Percentiles rank a stretch among this genome's conserved stretches.
These are phyloP conservation scores for Luvunga scandens DNA, from an alignment of 345 rosid genomes.

Conservation along the genomic window DNA sequence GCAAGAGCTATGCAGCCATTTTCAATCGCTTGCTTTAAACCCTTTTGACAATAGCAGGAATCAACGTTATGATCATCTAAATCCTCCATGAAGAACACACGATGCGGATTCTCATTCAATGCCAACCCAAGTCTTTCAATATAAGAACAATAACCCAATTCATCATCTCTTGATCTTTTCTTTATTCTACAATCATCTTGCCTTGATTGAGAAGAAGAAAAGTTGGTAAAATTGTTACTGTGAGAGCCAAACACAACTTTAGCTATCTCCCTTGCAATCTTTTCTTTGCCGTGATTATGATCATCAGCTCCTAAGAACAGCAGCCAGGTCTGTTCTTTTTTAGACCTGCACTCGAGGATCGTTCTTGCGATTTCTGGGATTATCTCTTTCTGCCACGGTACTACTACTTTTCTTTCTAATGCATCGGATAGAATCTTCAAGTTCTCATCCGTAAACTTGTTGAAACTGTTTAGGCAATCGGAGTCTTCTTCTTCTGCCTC, in stretches of 20 bases:
- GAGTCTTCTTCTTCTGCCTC: constrained; percentile 43
- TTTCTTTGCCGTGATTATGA: constrained; percentile 38
- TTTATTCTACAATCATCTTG: background rate
- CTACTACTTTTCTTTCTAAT: constrained; percentile 42
- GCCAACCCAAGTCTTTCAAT: constrained; percentile 48
- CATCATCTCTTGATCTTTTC: constrained; percentile 53
- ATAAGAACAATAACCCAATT: constrained; percentile 23
- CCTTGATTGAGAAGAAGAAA: constrained; percentile 30
- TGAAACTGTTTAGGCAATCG: constrained; percentile 42
- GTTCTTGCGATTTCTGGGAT: constrained; percentile 44
- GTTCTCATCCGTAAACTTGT: constrained; percentile 42
- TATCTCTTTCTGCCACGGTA: constrained; percentile 49
- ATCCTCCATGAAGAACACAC: constrained; percentile 64
- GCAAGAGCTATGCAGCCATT: constrained; percentile 36
- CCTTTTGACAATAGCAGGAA: constrained; percentile 19
- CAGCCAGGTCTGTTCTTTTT: constrained; percentile 59
- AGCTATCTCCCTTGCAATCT: constrained; percentile 59
- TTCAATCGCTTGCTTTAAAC: constrained; percentile 42
- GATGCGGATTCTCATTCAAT: constrained; percentile 66
- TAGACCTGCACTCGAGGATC: constrained; percentile 61
- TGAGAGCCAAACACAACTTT: constrained; percentile 58
- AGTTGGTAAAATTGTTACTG: constrained; percentile 1
- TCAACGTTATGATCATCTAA: constrained; percentile 17
- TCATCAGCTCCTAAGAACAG: constrained; percentile 49
- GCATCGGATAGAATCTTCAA: constrained; percentile 41